phyloP scores from a whole-genome alignment of 345 rosid genomes.

The Atalantia buxifolia region DNA sequence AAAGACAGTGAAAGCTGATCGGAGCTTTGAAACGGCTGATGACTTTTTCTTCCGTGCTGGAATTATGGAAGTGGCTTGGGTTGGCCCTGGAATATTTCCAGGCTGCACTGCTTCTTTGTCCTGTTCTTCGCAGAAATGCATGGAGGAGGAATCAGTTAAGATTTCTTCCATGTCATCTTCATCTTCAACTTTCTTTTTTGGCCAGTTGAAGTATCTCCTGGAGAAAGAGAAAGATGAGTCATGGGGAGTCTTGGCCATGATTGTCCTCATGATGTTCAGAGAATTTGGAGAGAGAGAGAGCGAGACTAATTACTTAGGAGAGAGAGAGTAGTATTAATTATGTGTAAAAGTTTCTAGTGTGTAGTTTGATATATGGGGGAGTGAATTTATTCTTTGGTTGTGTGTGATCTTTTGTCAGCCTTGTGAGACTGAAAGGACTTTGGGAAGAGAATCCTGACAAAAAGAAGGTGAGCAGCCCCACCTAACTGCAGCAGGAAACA shows the following conservation, averaged over 20 bases:
- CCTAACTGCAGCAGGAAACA: conserved; percentile 44
- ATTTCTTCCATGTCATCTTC: conserved; percentile 53
- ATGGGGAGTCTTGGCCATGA: conserved; percentile 59
- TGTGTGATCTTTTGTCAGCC: conserved; percentile 20
- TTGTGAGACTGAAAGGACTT: conserved; percentile 21
- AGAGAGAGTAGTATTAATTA: not conserved
- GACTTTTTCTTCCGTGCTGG: conserved; percentile 34
- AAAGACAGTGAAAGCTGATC: conserved; percentile 51
- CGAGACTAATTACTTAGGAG: not conserved
- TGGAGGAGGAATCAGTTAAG: conserved; percentile 36
- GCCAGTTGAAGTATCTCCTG: conserved; percentile 78
- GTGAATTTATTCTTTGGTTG: conserved; percentile 15
- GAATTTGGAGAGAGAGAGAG: not conserved
- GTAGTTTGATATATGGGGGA: conserved; percentile 3
- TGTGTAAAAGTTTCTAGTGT: not conserved
- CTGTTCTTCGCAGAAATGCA: conserved; percentile 28
- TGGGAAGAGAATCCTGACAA: conserved; percentile 34
- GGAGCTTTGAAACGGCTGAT: conserved; percentile 49
- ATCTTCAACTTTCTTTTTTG: conserved; percentile 54
- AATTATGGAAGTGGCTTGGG: conserved; percentile 5
- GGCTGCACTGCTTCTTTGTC: conserved; percentile 30
- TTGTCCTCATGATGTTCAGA: conserved; percentile 53
- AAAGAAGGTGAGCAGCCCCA: conserved; percentile 76
- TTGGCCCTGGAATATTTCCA: conserved; percentile 21
- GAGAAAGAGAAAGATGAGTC: conserved; percentile 91